A percentile compares a stretch with the other conserved stretches of the same genome.
These are phyloP conservation scores for Fusarium napiforme DNA, from an alignment of 2,329 filamentous ascomycete genomes.

Conservation along the genomic window DNA sequence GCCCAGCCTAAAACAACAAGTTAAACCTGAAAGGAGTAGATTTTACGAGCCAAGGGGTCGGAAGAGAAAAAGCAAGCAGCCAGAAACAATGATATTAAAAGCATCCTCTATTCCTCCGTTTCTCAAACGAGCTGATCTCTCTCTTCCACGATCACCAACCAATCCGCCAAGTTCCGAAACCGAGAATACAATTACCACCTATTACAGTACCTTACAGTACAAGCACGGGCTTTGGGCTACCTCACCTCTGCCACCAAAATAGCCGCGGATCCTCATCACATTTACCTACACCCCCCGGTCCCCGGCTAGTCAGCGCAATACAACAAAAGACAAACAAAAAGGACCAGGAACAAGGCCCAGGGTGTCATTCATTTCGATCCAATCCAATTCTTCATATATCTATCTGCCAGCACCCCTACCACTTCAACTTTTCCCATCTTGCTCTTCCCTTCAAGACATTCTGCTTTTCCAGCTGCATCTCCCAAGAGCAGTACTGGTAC, in stretches of 20 bases:
- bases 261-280: slow-evolving; percentile 40
- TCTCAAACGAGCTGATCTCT: slow-evolving; percentile 15
- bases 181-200: slow-evolving; percentile 19
- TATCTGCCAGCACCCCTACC: slow-evolving; percentile 25
- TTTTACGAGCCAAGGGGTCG: neutral
- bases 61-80: slow-evolving; percentile 14
- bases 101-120: neutral
- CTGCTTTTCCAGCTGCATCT: neutral
- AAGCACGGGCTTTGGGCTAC: slow-evolving; percentile 6
- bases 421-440: slow-evolving; percentile 8
- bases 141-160: slow-evolving; percentile 26
- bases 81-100: slow-evolving; percentile 20
- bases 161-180: slow-evolving; percentile 33
- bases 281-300: slow-evolving; percentile 18
- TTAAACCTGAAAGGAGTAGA: neutral
- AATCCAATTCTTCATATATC: slow-evolving; percentile 24
- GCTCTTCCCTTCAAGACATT: neutral
- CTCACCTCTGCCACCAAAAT: slow-evolving; percentile 30
- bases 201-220: neutral
- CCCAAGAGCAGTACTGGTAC: neutral
- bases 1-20: neutral
- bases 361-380: slow-evolving; percentile 24
- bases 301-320: neutral
- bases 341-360: slow-evolving; percentile 13
- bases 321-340: slow-evolving; percentile 7